These are phyloP conservation scores for Russula foetens DNA, from an alignment of 768 basidiomycete genomes.

Conservation along the genomic window DNA sequence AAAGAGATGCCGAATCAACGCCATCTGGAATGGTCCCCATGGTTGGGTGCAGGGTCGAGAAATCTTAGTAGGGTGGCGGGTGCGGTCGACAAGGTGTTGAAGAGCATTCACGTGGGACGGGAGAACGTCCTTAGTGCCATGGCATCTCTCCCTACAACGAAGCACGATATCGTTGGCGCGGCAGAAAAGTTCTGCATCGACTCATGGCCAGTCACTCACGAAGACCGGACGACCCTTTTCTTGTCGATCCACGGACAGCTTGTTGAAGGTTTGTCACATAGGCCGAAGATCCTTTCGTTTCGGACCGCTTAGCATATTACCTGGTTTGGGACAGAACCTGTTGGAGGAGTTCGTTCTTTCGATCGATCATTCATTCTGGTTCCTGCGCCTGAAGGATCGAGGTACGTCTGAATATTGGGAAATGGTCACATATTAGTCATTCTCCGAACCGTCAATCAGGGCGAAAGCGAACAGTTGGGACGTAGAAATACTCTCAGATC, in stretches of 20 bases:
- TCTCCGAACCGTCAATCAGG: conserved; percentile 30
- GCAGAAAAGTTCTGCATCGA: conserved; percentile 84
- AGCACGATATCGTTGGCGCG: conserved; percentile 73
- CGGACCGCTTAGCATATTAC: neutral
- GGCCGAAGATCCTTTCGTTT: neutral
- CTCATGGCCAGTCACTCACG: conserved; percentile 66
- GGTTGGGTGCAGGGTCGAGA: conserved; percentile 58
- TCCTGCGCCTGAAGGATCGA: conserved; percentile 71
- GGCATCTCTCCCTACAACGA: conserved; percentile 60
- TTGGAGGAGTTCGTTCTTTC: conserved; percentile 82
- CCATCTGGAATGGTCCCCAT: conserved; percentile 70
- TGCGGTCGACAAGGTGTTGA: conserved; percentile 51
- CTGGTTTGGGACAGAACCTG: conserved; percentile 41
- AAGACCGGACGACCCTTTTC: conserved; percentile 47
- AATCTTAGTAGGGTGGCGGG: conserved; percentile 65
- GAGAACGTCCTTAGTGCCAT: conserved; percentile 57
- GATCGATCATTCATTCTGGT: conserved; percentile 86
- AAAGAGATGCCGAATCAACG: conserved; percentile 73
- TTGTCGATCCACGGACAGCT: conserved; percentile 86
- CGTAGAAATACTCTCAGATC: conserved; percentile 83
- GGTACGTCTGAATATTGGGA: conserved; percentile 43
- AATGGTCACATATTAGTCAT: conserved; percentile 10
- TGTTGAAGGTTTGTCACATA: conserved; percentile 60
- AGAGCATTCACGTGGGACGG: conserved; percentile 64
- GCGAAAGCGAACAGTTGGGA: conserved; percentile 85